Conservation (phyloP, 1,284 basidiomycete species). For the Boletus hoseneyae region DNA sequence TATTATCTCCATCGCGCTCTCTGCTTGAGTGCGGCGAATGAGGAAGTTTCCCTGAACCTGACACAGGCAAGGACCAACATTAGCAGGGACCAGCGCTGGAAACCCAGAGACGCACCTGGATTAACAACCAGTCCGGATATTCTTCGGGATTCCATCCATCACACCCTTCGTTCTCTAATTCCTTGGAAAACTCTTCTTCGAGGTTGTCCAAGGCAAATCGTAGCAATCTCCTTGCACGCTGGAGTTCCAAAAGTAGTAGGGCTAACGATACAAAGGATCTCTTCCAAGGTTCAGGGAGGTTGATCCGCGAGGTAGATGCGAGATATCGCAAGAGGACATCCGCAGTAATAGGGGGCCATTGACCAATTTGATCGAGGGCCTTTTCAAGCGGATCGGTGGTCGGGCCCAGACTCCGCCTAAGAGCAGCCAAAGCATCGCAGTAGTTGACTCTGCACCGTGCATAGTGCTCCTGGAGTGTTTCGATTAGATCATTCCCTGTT, state of each 20-base stretch:
- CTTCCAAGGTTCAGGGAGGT: neutral
- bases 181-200: neutral
- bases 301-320: neutral
- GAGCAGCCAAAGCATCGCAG: neutral
- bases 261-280: neutral
- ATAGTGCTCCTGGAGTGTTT: neutral
- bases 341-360: neutral
- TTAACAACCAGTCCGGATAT: neutral
- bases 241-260: neutral
- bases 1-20: too few relatives aligned
- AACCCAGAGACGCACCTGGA: neutral
- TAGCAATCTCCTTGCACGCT: neutral
- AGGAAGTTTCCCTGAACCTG: too few relatives aligned
- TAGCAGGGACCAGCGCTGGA: too few relatives aligned
- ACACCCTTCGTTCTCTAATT: neutral
- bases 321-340: neutral
- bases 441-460: neutral
- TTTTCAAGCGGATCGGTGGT: neutral
- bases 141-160: neutral
- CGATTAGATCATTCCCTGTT: neutral
- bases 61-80: too few relatives aligned
- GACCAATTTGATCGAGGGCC: neutral
- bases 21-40: too few relatives aligned
- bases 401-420: neutral
- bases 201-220: neutral